Evolutionary conservation across 257 asterid genomes (phyloP).

Genomic region (Buddleja alternifolia): DNA sequence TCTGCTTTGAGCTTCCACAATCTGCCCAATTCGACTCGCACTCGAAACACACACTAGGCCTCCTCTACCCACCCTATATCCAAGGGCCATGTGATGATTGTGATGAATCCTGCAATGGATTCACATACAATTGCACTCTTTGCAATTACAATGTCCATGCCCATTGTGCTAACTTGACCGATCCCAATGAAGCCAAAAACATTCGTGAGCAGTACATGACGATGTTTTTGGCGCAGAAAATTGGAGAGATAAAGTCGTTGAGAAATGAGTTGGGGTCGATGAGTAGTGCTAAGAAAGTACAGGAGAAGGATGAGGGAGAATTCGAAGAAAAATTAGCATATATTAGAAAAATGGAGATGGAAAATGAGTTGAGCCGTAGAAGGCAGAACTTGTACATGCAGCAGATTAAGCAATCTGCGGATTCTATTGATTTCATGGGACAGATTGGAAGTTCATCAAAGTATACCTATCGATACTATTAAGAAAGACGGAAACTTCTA

Average conservation of each 20-base stretch:
- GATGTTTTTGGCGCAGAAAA: background rate
- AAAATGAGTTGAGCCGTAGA: background rate
- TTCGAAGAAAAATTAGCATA: background rate
- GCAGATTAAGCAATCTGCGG: background rate
- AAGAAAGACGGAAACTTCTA: background rate
- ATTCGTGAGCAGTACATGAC: conserved; percentile 20
- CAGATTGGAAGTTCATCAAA: background rate
- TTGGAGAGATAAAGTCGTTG: background rate
- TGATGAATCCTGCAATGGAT: conserved; percentile 14
- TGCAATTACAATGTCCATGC: conserved; percentile 35
- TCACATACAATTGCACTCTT: conserved; percentile 24
- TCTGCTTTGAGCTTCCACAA: conserved; percentile 32
- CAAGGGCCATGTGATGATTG: background rate
- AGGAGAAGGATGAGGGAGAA: background rate
- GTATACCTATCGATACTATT: background rate
- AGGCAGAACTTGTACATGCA: conserved; percentile 7
- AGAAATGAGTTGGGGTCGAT: background rate
- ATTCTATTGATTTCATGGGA: conserved; percentile 12
- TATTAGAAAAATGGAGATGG: conserved; percentile 5
- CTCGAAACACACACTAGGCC: conserved; percentile 32
- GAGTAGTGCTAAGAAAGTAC: background rate
- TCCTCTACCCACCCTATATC: conserved; percentile 26
- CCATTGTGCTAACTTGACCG: background rate
- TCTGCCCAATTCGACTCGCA: conserved; percentile 18
- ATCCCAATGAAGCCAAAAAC: background rate